Evolutionary conservation across 495 filamentous ascomycete species (phyloP).

Genomic region (Trichoderma virens): DNA sequence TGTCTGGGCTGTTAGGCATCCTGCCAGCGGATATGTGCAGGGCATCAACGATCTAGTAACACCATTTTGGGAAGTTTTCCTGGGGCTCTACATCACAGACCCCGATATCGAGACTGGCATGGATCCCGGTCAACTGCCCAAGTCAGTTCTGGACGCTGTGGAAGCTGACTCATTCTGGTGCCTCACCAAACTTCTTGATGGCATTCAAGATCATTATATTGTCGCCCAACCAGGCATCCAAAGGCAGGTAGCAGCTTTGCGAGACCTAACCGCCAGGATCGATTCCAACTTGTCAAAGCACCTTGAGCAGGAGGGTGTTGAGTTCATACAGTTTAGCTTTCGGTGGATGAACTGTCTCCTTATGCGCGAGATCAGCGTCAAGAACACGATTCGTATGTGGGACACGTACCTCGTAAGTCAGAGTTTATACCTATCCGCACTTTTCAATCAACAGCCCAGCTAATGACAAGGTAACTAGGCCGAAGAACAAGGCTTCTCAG

Average conservation of each 20-base stretch:
- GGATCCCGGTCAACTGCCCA: constrained; percentile 91
- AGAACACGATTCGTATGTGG: constrained; percentile 98
- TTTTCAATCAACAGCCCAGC: constrained; percentile 9
- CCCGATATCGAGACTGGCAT: constrained; percentile 87
- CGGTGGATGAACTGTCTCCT: constrained; percentile 99
- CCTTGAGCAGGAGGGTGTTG: constrained; percentile 79
- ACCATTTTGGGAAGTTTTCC: constrained; percentile 95
- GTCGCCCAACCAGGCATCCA: constrained; percentile 95
- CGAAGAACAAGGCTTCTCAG: constrained; percentile 95
- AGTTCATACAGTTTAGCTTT: constrained; percentile 99
- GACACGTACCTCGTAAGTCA: constrained; percentile 87
- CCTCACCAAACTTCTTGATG: constrained; percentile 89
- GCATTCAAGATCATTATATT: constrained; percentile 98
- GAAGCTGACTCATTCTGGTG: constrained; percentile 99
- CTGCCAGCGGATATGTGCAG: constrained; percentile 94
- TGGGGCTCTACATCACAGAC: constrained; percentile 89
- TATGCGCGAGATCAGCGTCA: constrained; percentile 94
- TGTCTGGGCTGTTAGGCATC: constrained; percentile 95
- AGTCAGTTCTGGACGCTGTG: constrained; percentile 86
- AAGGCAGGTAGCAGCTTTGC: constrained; percentile 78
- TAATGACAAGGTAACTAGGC: constrained; percentile 47
- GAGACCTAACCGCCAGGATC: constrained; percentile 84
- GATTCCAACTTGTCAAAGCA: constrained; percentile 80
- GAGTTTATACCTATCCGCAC: constrained; percentile 1
- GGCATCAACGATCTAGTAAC: constrained; percentile 98